Evolutionary conservation across 2,329 filamentous ascomycete genomes (phyloP).

Genomic region (Xylariomycetidae sp.): DNA sequence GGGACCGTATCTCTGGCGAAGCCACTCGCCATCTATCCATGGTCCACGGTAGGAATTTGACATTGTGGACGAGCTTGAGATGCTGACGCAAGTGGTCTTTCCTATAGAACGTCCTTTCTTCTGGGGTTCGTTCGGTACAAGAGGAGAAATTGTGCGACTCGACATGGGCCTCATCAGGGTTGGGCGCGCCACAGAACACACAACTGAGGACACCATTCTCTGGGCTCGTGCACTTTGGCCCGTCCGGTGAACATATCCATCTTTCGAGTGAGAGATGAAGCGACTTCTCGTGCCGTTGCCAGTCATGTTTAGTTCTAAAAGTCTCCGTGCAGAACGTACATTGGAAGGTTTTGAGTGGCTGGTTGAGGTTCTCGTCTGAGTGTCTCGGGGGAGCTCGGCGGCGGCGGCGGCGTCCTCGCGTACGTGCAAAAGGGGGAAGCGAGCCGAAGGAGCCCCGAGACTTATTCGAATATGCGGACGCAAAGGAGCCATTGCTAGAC

Average conservation of each 20-base stretch:
- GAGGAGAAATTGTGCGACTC: conserved; percentile 56
- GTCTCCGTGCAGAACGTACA: conserved; percentile 67
- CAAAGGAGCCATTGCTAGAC: conserved; percentile 54
- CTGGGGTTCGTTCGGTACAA: conserved; percentile 60
- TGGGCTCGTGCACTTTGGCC: conserved; percentile 50
- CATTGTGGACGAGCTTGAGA: conserved; percentile 56
- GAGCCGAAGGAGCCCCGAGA: conserved; percentile 53
- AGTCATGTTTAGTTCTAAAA: conserved; percentile 64
- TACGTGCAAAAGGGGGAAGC: conserved; percentile 37
- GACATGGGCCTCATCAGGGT: conserved; percentile 51
- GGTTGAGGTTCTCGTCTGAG: conserved; percentile 32
- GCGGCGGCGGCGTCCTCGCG: conserved; percentile 44
- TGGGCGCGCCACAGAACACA: conserved; percentile 54
- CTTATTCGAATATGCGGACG: conserved; percentile 54
- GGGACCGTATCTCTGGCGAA: conserved; percentile 56
- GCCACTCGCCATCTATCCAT: conserved; percentile 61
- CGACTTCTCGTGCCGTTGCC: conserved; percentile 67
- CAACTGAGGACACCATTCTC: conserved; percentile 54
- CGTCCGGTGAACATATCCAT: conserved; percentile 61
- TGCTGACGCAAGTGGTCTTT: conserved; percentile 66
- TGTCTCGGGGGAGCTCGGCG: conserved; percentile 38
- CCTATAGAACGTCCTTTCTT: conserved; percentile 61
- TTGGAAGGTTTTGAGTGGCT: conserved; percentile 54
- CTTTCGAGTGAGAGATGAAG: conserved; percentile 59
- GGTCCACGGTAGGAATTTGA: conserved; percentile 59